Percentiles rank a stretch among this genome's conserved stretches.
phyloP scores from a whole-genome alignment of 2,329 filamentous ascomycete species.

The Pezicula rhizophila region DNA sequence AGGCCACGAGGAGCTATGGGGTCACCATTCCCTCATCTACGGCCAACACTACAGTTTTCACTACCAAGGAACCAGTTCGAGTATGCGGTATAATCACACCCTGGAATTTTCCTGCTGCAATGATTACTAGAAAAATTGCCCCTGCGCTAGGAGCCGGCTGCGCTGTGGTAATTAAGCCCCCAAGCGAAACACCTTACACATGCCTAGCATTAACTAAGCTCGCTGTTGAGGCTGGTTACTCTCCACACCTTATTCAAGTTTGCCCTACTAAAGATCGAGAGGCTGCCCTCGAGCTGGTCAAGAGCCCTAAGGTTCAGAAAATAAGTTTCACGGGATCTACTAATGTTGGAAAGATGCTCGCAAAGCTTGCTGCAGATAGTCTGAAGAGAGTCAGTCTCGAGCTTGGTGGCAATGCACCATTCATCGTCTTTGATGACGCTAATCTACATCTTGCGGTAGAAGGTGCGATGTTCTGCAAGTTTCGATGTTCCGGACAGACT shows the following conservation, averaged over 20 bases:
- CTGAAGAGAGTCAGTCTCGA: no score
- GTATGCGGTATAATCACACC: neutral
- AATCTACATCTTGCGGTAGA: no score
- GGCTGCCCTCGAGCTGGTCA: no score
- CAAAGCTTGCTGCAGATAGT: no score
- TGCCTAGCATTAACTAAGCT: slow-evolving; percentile 64
- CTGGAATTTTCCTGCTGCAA: slow-evolving; percentile 47
- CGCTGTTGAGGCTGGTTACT: slow-evolving; percentile 65
- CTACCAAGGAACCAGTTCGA: slow-evolving; percentile 1
- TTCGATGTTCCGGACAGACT: no score
- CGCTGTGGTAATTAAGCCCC: slow-evolving; percentile 67
- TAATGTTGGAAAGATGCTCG: no score
- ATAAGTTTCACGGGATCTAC: no score
- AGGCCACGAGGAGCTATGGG: slow-evolving; percentile 33
- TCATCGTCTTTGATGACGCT: no score
- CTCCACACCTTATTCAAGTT: slow-evolving; percentile 64
- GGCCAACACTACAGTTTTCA: neutral
- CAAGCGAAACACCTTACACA: slow-evolving; percentile 67
- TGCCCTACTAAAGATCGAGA: neutral
- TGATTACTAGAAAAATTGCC: slow-evolving; percentile 38
- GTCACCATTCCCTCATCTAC: neutral
- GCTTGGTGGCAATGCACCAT: no score
- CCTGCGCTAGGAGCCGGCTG: slow-evolving; percentile 65
- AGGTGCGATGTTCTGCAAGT: no score
- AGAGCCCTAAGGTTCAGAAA: no score